A percentile compares a stretch with the other conserved stretches of the same genome.
Conservation (phyloP, 768 basidiomycete species). For the Kondoa malvinella region DNA sequence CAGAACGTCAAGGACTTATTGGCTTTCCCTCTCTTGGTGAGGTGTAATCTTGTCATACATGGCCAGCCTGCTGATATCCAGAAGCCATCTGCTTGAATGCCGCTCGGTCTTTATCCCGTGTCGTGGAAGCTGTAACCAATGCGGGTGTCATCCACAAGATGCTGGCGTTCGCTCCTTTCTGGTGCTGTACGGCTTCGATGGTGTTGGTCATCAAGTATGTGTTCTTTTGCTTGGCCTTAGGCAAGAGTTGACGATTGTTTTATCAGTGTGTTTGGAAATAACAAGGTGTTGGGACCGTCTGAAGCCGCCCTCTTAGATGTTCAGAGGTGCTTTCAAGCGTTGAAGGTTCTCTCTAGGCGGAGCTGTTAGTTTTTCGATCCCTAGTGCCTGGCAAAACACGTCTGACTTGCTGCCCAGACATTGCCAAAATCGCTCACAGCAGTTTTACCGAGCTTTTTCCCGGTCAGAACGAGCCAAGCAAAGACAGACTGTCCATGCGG, state of each 20-base stretch:
- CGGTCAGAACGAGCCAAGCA: too few relatives aligned
- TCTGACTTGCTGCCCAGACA: too few relatives aligned
- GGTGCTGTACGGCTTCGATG: slow-evolving; percentile 39
- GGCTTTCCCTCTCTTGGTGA: slow-evolving; percentile 40
- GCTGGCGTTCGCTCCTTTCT: slow-evolving; percentile 12
- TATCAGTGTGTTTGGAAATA: slow-evolving; percentile 36
- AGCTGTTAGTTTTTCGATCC: neutral
- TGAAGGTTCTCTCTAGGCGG: neutral
- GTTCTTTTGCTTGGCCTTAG: neutral
- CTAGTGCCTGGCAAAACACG: too few relatives aligned
- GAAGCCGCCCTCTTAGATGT: neutral
- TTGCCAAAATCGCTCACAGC: too few relatives aligned
- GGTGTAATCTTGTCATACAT: neutral
- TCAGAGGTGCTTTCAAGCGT: slow-evolving; percentile 3
- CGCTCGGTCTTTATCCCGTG: slow-evolving; percentile 54
- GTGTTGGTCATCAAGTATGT: slow-evolving; percentile 47
- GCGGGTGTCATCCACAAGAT: slow-evolving; percentile 25
- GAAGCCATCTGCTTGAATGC: slow-evolving; percentile 66
- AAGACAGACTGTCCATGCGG: too few relatives aligned
- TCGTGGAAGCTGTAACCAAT: slow-evolving; percentile 45
- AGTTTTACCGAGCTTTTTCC: too few relatives aligned
- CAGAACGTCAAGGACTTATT: slow-evolving; percentile 10
- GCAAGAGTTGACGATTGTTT: neutral
- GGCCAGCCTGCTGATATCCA: neutral
- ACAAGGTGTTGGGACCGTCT: neutral